A percentile compares a stretch with the other conserved stretches of the same genome.
Evolutionary conservation across 2,329 filamentous ascomycete species (phyloP).

Genomic region (Albophoma yamanashiensis): DNA sequence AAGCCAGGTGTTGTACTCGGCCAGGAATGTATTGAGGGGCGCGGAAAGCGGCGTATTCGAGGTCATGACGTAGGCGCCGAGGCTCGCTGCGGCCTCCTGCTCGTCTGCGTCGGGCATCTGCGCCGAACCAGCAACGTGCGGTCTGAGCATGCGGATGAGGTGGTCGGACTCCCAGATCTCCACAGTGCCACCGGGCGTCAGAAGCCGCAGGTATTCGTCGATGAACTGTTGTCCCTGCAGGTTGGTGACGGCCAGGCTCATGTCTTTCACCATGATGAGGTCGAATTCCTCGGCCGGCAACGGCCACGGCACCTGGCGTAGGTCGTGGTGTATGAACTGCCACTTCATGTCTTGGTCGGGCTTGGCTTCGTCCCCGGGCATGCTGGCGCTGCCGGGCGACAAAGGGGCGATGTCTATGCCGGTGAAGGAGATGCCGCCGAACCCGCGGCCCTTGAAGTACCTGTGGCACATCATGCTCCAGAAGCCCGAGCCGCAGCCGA

Average conservation of each 20-base stretch:
- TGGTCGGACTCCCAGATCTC: slow-evolving; percentile 90
- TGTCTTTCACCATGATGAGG: slow-evolving; percentile 79
- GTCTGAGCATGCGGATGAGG: slow-evolving; percentile 70
- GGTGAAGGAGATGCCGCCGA: slow-evolving; percentile 63
- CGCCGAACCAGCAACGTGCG: slow-evolving; percentile 52
- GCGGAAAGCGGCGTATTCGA: slow-evolving; percentile 72
- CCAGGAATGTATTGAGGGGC: slow-evolving; percentile 70
- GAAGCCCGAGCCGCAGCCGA: slow-evolving; percentile 79
- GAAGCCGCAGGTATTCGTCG: slow-evolving; percentile 66
- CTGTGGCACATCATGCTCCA: slow-evolving; percentile 87
- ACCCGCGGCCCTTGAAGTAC: slow-evolving; percentile 59
- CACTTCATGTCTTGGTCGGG: slow-evolving; percentile 68
- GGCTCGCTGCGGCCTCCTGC: slow-evolving; percentile 54
- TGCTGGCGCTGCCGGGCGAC: slow-evolving; percentile 31
- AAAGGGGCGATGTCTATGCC: slow-evolving; percentile 74
- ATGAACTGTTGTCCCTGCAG: slow-evolving; percentile 43
- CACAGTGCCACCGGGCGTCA: slow-evolving; percentile 67
- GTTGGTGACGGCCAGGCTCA: slow-evolving; percentile 55
- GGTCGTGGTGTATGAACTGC: slow-evolving; percentile 81
- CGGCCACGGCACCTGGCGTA: slow-evolving; percentile 65
- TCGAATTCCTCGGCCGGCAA: slow-evolving; percentile 76
- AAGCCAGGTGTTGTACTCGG: slow-evolving; percentile 78
- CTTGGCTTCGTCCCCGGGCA: slow-evolving; percentile 29
- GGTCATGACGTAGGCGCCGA: slow-evolving; percentile 75
- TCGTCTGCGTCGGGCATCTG: slow-evolving; percentile 32